Conservation (phyloP, 2,329 filamentous ascomycete genomes). For the Fusarium kyushuense region DNA sequence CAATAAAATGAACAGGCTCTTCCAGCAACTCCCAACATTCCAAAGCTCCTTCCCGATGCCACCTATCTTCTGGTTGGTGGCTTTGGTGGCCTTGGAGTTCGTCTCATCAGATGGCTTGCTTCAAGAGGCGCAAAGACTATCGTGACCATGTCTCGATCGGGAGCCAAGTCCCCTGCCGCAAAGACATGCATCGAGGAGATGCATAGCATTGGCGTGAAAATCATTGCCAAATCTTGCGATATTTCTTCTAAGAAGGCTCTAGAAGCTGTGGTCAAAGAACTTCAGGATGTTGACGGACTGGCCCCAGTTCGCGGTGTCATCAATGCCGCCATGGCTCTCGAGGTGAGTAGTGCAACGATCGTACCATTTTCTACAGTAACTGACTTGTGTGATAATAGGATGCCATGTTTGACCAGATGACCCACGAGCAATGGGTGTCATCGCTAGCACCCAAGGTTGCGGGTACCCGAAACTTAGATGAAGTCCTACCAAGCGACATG, state of each 20-base stretch:
- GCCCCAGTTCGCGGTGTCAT: constrained; percentile 2
- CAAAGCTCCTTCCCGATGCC: constrained; percentile 1
- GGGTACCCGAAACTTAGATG: constrained; percentile 60
- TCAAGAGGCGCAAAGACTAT: constrained; percentile 8
- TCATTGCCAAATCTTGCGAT: constrained; percentile 2
- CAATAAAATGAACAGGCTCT: constrained; percentile 3
- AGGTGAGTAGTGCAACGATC: neutral
- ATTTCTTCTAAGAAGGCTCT: constrained; percentile 7
- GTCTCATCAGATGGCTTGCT: constrained; percentile 11
- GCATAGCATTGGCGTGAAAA: neutral
- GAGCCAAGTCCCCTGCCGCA: constrained; percentile 3
- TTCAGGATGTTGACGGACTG: neutral
- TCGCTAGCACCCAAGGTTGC: constrained; percentile 54
- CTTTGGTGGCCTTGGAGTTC: constrained; percentile 8
- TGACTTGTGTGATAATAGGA: constrained; percentile 1
- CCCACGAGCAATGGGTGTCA: constrained; percentile 52
- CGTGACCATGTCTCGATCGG: constrained; percentile 6
- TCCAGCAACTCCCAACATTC: constrained; percentile 3
- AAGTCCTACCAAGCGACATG: constrained; percentile 41
- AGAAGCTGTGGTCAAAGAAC: neutral
- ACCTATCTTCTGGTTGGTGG: constrained; percentile 11
- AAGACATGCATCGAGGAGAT: constrained; percentile 7
- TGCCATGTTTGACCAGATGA: constrained; percentile 53
- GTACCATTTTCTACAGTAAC: neutral
- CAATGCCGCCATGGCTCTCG: constrained; percentile 9